phyloP scores from a whole-genome alignment of 2,329 filamentous ascomycete genomes.

The Pseudomassariella vexata region DNA sequence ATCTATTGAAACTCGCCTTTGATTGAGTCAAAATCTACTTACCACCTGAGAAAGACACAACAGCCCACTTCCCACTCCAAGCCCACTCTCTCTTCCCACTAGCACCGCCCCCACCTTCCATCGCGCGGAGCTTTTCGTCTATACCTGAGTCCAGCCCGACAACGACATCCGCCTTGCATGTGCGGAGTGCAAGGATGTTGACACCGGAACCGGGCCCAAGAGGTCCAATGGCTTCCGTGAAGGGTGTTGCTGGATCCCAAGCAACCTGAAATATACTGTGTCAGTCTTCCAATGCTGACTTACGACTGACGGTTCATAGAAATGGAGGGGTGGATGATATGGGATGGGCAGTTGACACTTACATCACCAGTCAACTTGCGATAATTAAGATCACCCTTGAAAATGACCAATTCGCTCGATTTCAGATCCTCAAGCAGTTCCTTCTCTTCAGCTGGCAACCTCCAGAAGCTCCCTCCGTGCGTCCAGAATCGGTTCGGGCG shows the following conservation, averaged over 20 bases:
- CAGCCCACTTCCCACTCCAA: slow-evolving; percentile 94
- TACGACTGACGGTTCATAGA: background rate
- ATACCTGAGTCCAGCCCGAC: slow-evolving; percentile 77
- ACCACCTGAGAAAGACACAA: slow-evolving; percentile 77
- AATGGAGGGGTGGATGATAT: background rate
- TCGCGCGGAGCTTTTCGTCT: slow-evolving; percentile 71
- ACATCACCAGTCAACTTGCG: slow-evolving; percentile 88
- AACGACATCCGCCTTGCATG: slow-evolving; percentile 94
- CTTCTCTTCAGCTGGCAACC: slow-evolving; percentile 64
- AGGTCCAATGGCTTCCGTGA: slow-evolving; percentile 77
- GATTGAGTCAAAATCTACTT: slow-evolving; percentile 33
- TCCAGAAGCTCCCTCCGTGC: slow-evolving; percentile 79
- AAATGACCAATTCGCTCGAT: slow-evolving; percentile 80
- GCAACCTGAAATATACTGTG: slow-evolving; percentile 48
- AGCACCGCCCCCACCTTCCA: slow-evolving; percentile 66
- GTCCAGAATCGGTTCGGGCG: slow-evolving; percentile 92
- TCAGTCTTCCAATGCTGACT: background rate
- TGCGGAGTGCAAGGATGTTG: slow-evolving; percentile 80
- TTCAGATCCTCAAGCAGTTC: slow-evolving; percentile 72
- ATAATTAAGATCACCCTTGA: slow-evolving; percentile 98
- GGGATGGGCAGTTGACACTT: slow-evolving; percentile 29
- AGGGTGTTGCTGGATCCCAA: slow-evolving; percentile 87
- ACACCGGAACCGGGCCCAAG: slow-evolving; percentile 76
- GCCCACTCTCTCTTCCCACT: slow-evolving; percentile 76
- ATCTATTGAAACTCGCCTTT: background rate